Conservation (phyloP, 2,329 filamentous ascomycete species). For the Leptographium galeiforme region DNA sequence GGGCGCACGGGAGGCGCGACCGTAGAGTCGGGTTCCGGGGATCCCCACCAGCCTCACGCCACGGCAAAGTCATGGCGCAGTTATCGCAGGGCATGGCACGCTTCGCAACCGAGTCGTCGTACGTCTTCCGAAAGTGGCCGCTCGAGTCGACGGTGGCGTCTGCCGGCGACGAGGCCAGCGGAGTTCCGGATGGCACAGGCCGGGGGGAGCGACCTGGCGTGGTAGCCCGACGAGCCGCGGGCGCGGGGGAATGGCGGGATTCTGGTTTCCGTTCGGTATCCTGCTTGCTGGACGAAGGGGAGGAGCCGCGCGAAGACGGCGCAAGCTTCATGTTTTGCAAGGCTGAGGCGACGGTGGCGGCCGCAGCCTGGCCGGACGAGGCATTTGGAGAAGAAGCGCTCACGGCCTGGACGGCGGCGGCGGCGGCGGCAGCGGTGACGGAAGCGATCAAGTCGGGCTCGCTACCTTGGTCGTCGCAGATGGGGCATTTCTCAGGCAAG, state of each 20-base stretch:
- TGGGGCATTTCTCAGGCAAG: slow-evolving; percentile 44
- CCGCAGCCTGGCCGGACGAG: slow-evolving; percentile 18
- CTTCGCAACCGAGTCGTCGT: slow-evolving; percentile 51
- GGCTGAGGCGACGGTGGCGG: slow-evolving; percentile 29
- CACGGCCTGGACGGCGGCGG: slow-evolving; percentile 15
- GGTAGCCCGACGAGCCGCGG: not conserved
- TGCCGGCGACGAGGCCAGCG: slow-evolving; percentile 8
- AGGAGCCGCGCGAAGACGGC: not conserved
- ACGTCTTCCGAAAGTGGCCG: slow-evolving; percentile 40
- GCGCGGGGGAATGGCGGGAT: not conserved
- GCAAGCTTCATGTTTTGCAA: slow-evolving; percentile 34
- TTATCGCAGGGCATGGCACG: slow-evolving; percentile 54
- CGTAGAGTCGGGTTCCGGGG: slow-evolving; percentile 41
- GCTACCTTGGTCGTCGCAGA: slow-evolving; percentile 38
- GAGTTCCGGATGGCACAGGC: slow-evolving; percentile 19
- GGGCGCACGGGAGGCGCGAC: slow-evolving; percentile 46
- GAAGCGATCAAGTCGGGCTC: slow-evolving; percentile 19
- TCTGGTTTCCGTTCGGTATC: slow-evolving; percentile 6
- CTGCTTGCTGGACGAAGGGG: not conserved
- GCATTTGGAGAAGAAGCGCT: not conserved
- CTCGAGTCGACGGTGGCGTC: slow-evolving; percentile 34
- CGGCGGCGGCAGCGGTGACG: slow-evolving; percentile 19
- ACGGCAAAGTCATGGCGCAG: slow-evolving; percentile 53
- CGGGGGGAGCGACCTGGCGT: not conserved
- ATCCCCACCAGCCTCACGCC: slow-evolving; percentile 15